Conservation (phyloP, 1,139 yeast species). For the Citeromyces hawaiiensis region DNA sequence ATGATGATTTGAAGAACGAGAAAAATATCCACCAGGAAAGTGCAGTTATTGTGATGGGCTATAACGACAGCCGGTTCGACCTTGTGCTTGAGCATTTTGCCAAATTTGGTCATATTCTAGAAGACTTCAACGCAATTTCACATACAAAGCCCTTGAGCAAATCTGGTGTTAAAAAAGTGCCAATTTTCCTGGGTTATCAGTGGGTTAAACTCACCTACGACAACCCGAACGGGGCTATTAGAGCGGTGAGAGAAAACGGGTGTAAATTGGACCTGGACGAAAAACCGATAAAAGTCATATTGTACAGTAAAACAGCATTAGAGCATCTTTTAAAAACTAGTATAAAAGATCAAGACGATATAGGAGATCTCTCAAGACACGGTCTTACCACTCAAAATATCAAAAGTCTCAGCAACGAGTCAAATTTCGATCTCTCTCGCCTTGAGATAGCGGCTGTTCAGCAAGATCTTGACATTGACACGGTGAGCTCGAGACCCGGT, state of each 20-base stretch:
- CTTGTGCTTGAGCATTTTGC: constrained; percentile 63
- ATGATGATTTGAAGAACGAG: constrained; percentile 8
- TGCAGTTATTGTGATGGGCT: constrained; percentile 81
- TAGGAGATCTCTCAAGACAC: constrained; percentile 24
- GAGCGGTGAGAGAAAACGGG: constrained; percentile 71
- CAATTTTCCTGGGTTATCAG: constrained; percentile 72
- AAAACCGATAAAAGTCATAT: constrained; percentile 63
- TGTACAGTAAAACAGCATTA: constrained; percentile 45
- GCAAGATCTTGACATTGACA: neutral
- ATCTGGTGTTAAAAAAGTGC: constrained; percentile 2
- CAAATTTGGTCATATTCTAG: constrained; percentile 71
- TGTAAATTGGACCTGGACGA: constrained; percentile 27
- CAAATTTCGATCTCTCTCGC: neutral
- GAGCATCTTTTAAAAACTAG: constrained; percentile 50
- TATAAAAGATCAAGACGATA: constrained; percentile 37
- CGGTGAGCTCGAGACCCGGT: neutral
- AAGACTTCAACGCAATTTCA: constrained; percentile 38
- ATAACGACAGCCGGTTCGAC: constrained; percentile 62
- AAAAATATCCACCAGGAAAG: constrained; percentile 27
- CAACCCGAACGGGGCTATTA: constrained; percentile 59
- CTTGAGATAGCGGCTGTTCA: neutral
- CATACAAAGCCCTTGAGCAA: neutral
- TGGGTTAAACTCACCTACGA: constrained; percentile 86
- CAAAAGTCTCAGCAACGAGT: neutral
- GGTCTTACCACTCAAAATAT: neutral